Evolutionary conservation across 2,329 filamentous ascomycete genomes (phyloP).

Genomic region (Arthrobotrys conoides): DNA sequence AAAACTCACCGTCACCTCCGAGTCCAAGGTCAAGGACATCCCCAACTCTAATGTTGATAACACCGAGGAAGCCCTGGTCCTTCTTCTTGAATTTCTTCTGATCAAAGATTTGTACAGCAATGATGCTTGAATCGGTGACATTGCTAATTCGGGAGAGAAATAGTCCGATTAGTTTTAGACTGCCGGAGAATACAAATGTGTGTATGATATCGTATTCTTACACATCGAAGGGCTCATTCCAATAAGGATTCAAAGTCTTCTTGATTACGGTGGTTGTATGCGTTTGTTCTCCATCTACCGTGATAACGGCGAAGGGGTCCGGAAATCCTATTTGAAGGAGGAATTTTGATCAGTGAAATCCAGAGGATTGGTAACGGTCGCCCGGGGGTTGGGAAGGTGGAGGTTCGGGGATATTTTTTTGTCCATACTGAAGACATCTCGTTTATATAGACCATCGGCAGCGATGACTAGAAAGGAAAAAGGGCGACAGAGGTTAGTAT

Average conservation of each 20-base stretch:
- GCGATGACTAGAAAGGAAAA: conserved; percentile 81
- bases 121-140: conserved; percentile 93
- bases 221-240: conserved; percentile 99
- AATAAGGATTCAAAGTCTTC: conserved; percentile 98
- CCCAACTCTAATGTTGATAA: conserved; percentile 96
- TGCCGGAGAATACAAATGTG: background rate
- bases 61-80: conserved; percentile 97
- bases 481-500: conserved; percentile 12
- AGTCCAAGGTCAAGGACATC: conserved; percentile 92
- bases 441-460: conserved; percentile 97
- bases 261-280: conserved; percentile 98
- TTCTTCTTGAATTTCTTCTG: conserved; percentile 99
- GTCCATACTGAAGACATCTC: conserved; percentile 94
- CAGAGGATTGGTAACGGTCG: conserved; percentile 17
- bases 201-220: conserved; percentile 68
- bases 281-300: conserved; percentile 96
- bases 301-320: conserved; percentile 97
- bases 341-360: conserved; percentile 12
- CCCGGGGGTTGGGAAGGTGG: conserved; percentile 54
- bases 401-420: conserved; percentile 16
- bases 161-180: conserved; percentile 40
- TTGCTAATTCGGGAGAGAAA: conserved; percentile 71
- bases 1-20: conserved; percentile 85
- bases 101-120: conserved; percentile 98
- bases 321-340: conserved; percentile 79